A percentile compares a stretch with the other conserved stretches of the same genome.
Evolutionary conservation across 2,329 filamentous ascomycete genomes (phyloP).

Genomic region (Clonostachys rosea): DNA sequence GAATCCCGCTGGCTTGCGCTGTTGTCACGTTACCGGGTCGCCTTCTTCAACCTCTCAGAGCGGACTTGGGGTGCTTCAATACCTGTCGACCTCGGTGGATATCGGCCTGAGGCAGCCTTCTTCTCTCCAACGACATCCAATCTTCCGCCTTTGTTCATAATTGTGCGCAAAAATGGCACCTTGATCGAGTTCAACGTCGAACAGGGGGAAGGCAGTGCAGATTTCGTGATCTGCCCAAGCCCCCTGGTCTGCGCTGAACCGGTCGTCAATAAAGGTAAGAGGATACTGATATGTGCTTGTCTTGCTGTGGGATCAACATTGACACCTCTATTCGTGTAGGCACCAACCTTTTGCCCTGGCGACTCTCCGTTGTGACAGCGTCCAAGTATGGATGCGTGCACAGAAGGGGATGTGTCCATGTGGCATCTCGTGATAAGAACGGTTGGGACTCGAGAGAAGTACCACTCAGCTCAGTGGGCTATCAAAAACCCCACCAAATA

Average conservation of each 20-base stretch:
- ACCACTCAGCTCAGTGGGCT: constrained; percentile 23
- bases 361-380: constrained; percentile 36
- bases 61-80: constrained; percentile 51
- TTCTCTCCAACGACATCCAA: constrained; percentile 43
- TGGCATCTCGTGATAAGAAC: constrained; percentile 29
- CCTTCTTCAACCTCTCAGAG: constrained; percentile 59
- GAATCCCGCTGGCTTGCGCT: constrained; percentile 63
- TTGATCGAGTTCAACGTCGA: constrained; percentile 52
- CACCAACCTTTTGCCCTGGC: background rate
- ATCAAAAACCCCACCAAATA: constrained; percentile 46
- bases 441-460: constrained; percentile 41
- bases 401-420: constrained; percentile 37
- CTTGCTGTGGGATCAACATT: too few species aligned
- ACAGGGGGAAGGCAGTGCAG: constrained; percentile 24
- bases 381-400: constrained; percentile 29
- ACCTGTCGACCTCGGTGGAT: constrained; percentile 42
- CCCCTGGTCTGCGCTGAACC: constrained; percentile 44
- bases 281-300: too few species aligned
- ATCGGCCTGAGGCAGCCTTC: constrained; percentile 58
- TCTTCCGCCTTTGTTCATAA: constrained; percentile 42
- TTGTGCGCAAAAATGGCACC: constrained; percentile 61
- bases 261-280: constrained; percentile 37
- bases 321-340: background rate
- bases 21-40: constrained; percentile 51
- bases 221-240: constrained; percentile 45